Conservation (phyloP, 306 rosid species). For the Geum urbanum region DNA sequence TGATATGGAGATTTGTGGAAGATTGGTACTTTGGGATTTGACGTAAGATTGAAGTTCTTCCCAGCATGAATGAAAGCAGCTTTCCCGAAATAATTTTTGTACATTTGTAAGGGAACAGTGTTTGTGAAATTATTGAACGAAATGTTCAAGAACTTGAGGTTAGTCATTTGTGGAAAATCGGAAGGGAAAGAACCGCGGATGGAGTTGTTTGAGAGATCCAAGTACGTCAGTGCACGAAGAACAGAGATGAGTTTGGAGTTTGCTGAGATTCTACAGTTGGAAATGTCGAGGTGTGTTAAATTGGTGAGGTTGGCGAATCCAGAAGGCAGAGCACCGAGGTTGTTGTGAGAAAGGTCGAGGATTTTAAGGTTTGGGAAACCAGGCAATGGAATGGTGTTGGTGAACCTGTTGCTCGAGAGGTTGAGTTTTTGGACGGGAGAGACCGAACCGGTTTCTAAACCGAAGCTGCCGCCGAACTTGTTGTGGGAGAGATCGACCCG, state of each 20-base stretch:
- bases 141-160: slow-evolving; percentile 52
- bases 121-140: slow-evolving; percentile 61
- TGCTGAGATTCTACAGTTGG: slow-evolving; percentile 57
- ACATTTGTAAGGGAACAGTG: too few relatives aligned
- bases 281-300: slow-evolving; percentile 50
- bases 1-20: slow-evolving; percentile 1
- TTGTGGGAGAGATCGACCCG: slow-evolving; percentile 54
- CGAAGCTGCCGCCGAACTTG: slow-evolving; percentile 64
- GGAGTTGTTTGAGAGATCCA: slow-evolving; percentile 68
- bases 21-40: slow-evolving; percentile 23
- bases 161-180: slow-evolving; percentile 64
- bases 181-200: slow-evolving; percentile 70
- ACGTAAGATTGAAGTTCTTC: slow-evolving; percentile 27
- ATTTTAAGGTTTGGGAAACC: too few relatives aligned
- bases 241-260: slow-evolving; percentile 50
- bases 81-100: too few relatives aligned
- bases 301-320: slow-evolving; percentile 50
- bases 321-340: slow-evolving; percentile 35
- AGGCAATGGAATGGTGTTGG: too few relatives aligned
- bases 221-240: slow-evolving; percentile 41
- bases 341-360: too few relatives aligned
- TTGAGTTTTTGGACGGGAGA: slow-evolving; percentile 59
- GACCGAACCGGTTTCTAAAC: slow-evolving; percentile 29
- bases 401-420: slow-evolving; percentile 65
- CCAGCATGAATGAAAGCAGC: slow-evolving; percentile 63